Percentiles rank a stretch among this genome's conserved stretches.
Conservation (phyloP, 345 rosid genomes). For the Citrus medica region DNA sequence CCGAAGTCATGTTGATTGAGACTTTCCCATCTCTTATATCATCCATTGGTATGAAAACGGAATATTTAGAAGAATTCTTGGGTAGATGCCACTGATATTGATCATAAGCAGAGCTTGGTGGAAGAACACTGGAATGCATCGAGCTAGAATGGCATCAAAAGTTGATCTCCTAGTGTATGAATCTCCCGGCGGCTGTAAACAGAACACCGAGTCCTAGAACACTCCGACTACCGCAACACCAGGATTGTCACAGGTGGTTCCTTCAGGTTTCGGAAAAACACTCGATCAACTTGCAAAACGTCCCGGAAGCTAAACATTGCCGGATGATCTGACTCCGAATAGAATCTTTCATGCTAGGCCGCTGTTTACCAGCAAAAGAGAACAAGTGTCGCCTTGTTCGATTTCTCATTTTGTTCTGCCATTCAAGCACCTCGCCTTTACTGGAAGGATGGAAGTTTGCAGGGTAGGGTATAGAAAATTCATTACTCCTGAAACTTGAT, state of each 20-base stretch:
- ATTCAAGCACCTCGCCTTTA: constrained; percentile 21
- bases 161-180: constrained; percentile 56
- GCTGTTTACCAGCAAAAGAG: constrained; percentile 54
- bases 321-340: constrained; percentile 38
- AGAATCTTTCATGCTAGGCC: constrained; percentile 27
- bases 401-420: constrained; percentile 42
- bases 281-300: constrained; percentile 37
- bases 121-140: constrained; percentile 68
- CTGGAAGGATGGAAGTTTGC: constrained; percentile 56
- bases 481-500: constrained; percentile 40
- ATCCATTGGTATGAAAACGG: constrained; percentile 39
- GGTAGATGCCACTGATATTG: constrained; percentile 63
- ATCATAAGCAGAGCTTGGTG: constrained; percentile 44
- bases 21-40: constrained; percentile 20
- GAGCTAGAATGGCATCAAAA: constrained; percentile 56
- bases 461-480: constrained; percentile 58
- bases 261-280: constrained; percentile 9
- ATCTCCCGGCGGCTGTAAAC: constrained; percentile 63
- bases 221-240: constrained; percentile 37
- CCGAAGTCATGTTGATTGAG: constrained; percentile 26
- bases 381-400: constrained; percentile 27
- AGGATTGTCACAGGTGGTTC: constrained; percentile 38
- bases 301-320: constrained; percentile 35
- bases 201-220: constrained; percentile 38
- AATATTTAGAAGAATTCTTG: constrained; percentile 27